These are phyloP conservation scores for Whalleya microplaca DNA, from an alignment of 2,329 filamentous ascomycete genomes.

Conservation along the genomic window DNA sequence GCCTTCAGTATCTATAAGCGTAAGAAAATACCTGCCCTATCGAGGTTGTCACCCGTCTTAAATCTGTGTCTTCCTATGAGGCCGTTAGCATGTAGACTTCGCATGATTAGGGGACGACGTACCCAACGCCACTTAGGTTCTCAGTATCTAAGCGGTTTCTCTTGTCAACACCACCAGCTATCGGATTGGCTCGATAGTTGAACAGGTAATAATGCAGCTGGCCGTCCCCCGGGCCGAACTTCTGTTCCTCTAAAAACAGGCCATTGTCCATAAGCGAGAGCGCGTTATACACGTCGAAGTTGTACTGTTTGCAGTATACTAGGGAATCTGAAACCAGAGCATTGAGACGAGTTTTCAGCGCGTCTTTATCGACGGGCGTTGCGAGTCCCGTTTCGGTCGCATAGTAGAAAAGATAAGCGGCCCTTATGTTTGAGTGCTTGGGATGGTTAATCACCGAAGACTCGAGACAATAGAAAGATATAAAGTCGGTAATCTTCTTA, in stretches of 20 bases:
- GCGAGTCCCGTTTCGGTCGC: conserved; percentile 78
- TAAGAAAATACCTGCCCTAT: neutral
- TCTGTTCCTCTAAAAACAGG: conserved; percentile 89
- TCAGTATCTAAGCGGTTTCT: conserved; percentile 78
- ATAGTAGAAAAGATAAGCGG: conserved; percentile 98
- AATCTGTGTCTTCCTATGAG: conserved; percentile 37
- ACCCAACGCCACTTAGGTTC: conserved; percentile 82
- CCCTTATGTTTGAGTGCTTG: conserved; percentile 78
- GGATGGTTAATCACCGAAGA: conserved; percentile 85
- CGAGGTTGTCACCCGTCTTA: conserved; percentile 13
- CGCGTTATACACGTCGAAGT: conserved; percentile 97
- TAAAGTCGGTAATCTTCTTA: conserved; percentile 90
- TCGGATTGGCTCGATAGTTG: conserved; percentile 90
- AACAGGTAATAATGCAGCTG: conserved; percentile 97
- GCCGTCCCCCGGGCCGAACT: conserved; percentile 92
- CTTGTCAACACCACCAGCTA: conserved; percentile 81
- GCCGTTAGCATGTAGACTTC: conserved; percentile 25
- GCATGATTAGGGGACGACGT: conserved; percentile 71
- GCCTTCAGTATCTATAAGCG: too few relatives aligned
- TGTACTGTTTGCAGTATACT: conserved; percentile 79
- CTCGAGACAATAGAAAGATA: conserved; percentile 95
- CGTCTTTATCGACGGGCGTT: conserved; percentile 54
- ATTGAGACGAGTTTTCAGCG: conserved; percentile 80
- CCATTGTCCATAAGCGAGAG: conserved; percentile 92
- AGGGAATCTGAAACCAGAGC: conserved; percentile 81